These are phyloP conservation scores for Sinapis alba DNA, from an alignment of 441 rosid genomes.

Conservation along the genomic window DNA sequence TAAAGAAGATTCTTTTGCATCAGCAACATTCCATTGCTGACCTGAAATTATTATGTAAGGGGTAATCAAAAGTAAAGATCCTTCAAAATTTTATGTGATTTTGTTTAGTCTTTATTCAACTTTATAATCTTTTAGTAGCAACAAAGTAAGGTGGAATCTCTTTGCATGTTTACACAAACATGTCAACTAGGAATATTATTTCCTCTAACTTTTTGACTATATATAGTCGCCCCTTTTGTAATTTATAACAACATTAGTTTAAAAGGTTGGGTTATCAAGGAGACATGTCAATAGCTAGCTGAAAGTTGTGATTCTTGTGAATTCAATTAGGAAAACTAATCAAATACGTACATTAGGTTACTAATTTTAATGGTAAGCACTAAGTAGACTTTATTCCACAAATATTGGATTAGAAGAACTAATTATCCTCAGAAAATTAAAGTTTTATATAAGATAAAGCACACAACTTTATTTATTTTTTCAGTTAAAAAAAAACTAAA, in stretches of 20 bases:
- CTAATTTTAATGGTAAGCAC: constrained; percentile 7
- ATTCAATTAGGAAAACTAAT: background rate
- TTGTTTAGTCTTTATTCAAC: background rate
- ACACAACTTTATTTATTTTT: too few species aligned
- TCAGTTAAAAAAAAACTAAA: too few species aligned
- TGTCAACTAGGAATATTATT: constrained; percentile 35
- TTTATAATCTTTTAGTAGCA: constrained; percentile 23
- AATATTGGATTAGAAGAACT: constrained; percentile 7
- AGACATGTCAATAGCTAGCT: constrained; percentile 30
- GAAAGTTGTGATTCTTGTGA: background rate
- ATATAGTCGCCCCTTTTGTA: background rate
- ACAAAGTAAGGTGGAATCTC: constrained; percentile 30
- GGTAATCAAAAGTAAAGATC: constrained; percentile 3
- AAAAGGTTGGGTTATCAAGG: constrained; percentile 9
- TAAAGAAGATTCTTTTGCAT: constrained; percentile 11
- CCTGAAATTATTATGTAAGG: constrained; percentile 6
- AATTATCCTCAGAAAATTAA: background rate
- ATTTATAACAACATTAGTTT: background rate
- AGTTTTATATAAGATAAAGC: too few species aligned
- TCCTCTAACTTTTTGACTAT: constrained; percentile 33
- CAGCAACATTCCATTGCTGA: constrained; percentile 33
- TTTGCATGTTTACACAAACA: constrained; percentile 26
- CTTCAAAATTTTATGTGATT: background rate
- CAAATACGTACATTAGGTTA: background rate
- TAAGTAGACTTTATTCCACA: constrained; percentile 15